A percentile compares a stretch with the other conserved stretches of the same genome.
phyloP scores from a whole-genome alignment of 73 alveolate genomes.

The Symbiodinium pilosum region DNA sequence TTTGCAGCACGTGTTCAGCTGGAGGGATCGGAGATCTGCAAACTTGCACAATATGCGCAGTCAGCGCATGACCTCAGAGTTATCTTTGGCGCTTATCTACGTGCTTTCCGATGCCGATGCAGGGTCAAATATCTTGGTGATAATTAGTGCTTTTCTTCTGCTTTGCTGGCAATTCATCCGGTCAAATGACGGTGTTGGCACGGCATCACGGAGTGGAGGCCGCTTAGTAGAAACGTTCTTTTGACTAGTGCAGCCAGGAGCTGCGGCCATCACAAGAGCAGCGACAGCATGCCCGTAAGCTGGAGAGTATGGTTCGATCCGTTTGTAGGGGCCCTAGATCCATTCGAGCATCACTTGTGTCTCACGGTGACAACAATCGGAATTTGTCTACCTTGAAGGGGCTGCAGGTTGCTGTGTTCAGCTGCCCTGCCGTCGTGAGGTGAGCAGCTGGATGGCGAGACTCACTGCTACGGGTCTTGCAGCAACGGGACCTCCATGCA shows the following conservation, averaged over 20 bases:
- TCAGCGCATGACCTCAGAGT: neutral
- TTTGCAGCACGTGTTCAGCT: too few species aligned
- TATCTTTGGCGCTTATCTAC: neutral
- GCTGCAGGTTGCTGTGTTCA: neutral
- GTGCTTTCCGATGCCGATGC: neutral
- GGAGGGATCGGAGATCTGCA: too few species aligned
- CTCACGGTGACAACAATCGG: neutral
- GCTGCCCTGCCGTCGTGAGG: neutral
- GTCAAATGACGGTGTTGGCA: too few species aligned
- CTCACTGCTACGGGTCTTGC: constrained; percentile 52
- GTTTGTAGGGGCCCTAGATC: neutral
- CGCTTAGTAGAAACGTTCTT: too few species aligned
- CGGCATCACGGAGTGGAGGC: too few species aligned
- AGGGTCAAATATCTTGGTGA: neutral
- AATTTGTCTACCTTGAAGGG: neutral
- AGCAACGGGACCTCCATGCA: constrained; percentile 87
- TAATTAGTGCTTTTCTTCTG: neutral
- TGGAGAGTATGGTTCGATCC: neutral
- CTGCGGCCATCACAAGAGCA: constrained; percentile 35
- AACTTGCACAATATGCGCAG: too few species aligned
- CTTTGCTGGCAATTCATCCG: too few species aligned
- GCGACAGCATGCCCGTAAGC: neutral
- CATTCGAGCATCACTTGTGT: neutral
- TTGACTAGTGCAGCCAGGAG: neutral
- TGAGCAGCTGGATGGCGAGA: constrained; percentile 14